Percentiles rank a stretch among this genome's conserved stretches.
Conservation (phyloP, 208 protist genomes). For the Trypanosoma cruzi region DNA sequence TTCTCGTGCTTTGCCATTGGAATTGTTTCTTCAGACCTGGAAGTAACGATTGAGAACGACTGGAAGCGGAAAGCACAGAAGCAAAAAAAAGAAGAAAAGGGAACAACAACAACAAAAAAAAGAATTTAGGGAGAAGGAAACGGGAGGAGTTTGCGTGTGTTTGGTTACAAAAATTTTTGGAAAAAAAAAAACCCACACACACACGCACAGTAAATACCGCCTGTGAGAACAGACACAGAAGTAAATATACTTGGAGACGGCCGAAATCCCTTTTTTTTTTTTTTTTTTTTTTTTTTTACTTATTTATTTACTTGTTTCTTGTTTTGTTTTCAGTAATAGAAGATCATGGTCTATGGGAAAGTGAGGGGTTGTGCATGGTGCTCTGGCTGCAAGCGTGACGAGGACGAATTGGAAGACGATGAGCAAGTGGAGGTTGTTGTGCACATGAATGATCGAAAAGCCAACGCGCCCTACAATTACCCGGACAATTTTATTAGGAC, state of each 20-base stretch:
- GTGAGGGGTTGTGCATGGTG: conserved; percentile 41
- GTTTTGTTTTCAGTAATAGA: neutral
- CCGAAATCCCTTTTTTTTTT: neutral
- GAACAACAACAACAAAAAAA: neutral
- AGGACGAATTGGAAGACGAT: conserved; percentile 11
- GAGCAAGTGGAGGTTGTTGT: conserved; percentile 50
- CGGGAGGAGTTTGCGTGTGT: neutral
- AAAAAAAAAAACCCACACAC: neutral
- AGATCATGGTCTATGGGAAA: conserved; percentile 9
- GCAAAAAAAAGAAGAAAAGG: neutral
- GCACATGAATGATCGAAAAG: conserved; percentile 73
- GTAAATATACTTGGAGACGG: neutral
- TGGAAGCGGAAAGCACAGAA: neutral
- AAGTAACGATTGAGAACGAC: neutral
- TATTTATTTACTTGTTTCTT: neutral
- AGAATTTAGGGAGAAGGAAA: neutral
- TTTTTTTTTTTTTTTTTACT: neutral
- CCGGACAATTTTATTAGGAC: conserved; percentile 92
- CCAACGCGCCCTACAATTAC: conserved; percentile 68
- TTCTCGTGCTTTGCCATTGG: neutral
- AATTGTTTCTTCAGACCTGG: neutral
- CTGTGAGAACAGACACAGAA: neutral
- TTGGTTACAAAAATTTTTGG: neutral
- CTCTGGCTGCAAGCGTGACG: conserved; percentile 36
- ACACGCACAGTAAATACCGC: neutral